Base-by-base conservation (phyloP, 768 basidiomycete genomes). In the Pleurotus eryngii region DNA sequence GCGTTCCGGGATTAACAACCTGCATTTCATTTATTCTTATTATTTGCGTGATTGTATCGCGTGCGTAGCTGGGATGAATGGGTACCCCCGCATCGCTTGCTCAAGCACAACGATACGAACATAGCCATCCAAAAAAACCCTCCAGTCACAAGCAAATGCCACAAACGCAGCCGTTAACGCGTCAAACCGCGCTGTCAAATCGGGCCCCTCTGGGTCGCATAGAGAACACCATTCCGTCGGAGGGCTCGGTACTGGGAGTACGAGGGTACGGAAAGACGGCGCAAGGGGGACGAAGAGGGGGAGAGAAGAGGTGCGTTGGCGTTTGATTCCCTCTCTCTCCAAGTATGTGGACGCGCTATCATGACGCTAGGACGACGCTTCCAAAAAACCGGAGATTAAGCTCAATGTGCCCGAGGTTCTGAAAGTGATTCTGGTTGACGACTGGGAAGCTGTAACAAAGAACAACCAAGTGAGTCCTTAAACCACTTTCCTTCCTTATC, bases 371-470 rank as follows among this genome's bases (percentile, higher is more conserved):
- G 91, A 92, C 53, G 95, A 96, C 24, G 82, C 76, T 59, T 76
- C 76, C 66, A 86, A 84, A 69, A 86, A 89, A 62, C 89, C 92
- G 1, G 95, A 98, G 65, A 86, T 98, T 80, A 93, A 92, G 73
- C 78, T 99, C 49, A 82, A 78, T 58, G 86, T 97, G 4, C 97
- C 96, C 0, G 97, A 98, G 64, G 70, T 81, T n/a, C 79, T 98
- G 60, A 98, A 97, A 70, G 81, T 86, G 27, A 79, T 89, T 47
- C 79, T 99, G 38, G 95, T 98, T 2, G 95, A 98, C 66, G 97
- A 98, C 63, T 99, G 97, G 97, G 96, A 98, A 72, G 84, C 87
- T 4, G 86, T 98, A 39, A 98, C 97, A 54, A 98, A 97, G 76
- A 91, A 95, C 68, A 85, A 86, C 63, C 90, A 94, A 82, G 96